phyloP scores from a whole-genome alignment of 495 filamentous ascomycete species.

The Hypoxylon rickii region DNA sequence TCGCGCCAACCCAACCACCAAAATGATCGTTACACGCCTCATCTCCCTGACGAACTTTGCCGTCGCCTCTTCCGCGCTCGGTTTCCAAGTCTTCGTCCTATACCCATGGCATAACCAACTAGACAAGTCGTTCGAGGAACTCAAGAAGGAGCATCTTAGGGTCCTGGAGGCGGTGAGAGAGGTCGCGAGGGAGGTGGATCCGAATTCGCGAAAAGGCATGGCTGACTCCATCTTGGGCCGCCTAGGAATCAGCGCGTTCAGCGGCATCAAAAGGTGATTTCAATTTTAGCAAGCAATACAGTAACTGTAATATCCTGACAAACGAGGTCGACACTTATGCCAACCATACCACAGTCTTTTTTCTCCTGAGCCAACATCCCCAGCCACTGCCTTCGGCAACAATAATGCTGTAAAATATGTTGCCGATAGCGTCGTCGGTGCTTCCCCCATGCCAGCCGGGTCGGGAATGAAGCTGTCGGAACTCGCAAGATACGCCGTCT shows the following conservation, averaged over 20 bases:
- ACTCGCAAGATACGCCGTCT: constrained; percentile 71
- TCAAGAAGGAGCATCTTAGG: constrained; percentile 59
- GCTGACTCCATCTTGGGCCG: constrained; percentile 34
- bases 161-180: constrained; percentile 40
- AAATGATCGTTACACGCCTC: constrained; percentile 50
- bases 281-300: constrained; percentile 36
- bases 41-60: constrained; percentile 66
- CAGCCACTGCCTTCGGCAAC: constrained; percentile 26
- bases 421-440: constrained; percentile 20
- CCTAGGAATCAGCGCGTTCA: constrained; percentile 30
- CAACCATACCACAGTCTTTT: constrained; percentile 24
- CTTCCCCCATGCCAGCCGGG: constrained; percentile 16
- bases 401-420: constrained; percentile 29
- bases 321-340: constrained; percentile 35
- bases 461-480: constrained; percentile 22
- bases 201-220: constrained; percentile 32
- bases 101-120: constrained; percentile 70
- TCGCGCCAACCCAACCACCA: constrained; percentile 16
- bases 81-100: constrained; percentile 66
- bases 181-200: constrained; percentile 39
- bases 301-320: constrained; percentile 27
- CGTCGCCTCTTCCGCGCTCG: constrained; percentile 62
- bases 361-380: constrained; percentile 15
- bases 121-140: constrained; percentile 61
- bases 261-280: constrained; percentile 37